Base-by-base conservation (phyloP, 2,329 filamentous ascomycete species). In the Phialemoniopsis sp. region DNA sequence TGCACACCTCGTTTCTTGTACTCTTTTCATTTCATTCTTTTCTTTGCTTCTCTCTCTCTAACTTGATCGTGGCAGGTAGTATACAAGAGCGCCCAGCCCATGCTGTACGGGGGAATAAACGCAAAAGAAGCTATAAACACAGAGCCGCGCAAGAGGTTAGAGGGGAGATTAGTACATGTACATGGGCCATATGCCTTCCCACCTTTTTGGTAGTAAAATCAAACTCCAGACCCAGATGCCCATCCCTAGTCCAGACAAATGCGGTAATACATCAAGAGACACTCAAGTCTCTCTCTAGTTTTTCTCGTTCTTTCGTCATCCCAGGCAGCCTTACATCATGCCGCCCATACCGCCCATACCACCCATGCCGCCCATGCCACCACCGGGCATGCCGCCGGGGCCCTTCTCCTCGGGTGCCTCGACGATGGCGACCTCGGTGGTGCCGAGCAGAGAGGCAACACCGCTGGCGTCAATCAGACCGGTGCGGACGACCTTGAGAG, bases 401-500 rank as follows among this genome's bases (percentile, higher is more conserved):
- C 80, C 78, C 85, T 96, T 96, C 66, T 96, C 90, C 66, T 97
- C 91, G 39, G 88, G 79, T 39, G 91, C 93, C 64, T 98, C 93
- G 37, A 96, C 90, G 49, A 98, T 95, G 51, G 93, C 90, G 42
- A 97, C 93, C 73, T 98, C 93, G 45, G 93, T 98, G 50, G 93
- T 98, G 62, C 93, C 93, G 46, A 98, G 86, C 45, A 98, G 82
- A 39, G 91, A 97, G 39, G 93, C 93, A 56, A 98, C 93, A 70
- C 93, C 93, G 60, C 85, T 91, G 54, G 93, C 93, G 57, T 98
- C 93, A 58, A 90, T 80, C 43, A 98, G 84, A 59, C 89, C 91
- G 48, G 93, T 98, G 58, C 93, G 89, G 60, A 98, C 93, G 54
- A 98, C 93, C 87, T 98, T 98, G 78, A 98, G 87, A 50, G 93